Evolutionary conservation across 2,329 filamentous ascomycete genomes (phyloP), one percentile per base, ranked within the genome.

Genomic region (Clonostachys rhizophaga): DNA sequence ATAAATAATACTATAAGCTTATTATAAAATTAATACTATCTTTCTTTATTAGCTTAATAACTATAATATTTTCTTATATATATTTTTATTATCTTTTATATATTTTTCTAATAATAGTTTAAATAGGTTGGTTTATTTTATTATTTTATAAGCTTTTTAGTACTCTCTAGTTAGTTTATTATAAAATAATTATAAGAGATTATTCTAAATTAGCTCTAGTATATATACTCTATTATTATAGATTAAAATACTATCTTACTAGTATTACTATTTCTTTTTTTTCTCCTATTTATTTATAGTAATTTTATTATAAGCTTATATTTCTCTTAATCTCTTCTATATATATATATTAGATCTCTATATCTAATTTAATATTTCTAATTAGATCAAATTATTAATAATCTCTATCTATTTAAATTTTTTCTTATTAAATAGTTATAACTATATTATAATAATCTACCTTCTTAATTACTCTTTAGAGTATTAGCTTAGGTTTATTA

Each of bases 261-360:
- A 45, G 11, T 45, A 45, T n/a, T 34, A 36, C 17, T 17, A n/a
- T 34, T 45, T 35, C 11, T 45, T n/a, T n/a, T 45, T 45, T 18
- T 16, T 45, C 11, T 16, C 37, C n/a, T 18, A 35, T 16, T 45
- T 18, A 34, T n/a, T 45, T 45, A 36, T 16, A n/a, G 16, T 18
- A 35, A 10, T 45, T n/a, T 18, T 45, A 34, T 18, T 16, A 45
- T 16, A 34, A 18, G 30, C n/a, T 35, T 35, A n/a, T 7, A 7
- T 18, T n/a, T 11, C 30, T 34, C 13, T 16, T 18, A 35, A 45
- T 34, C 13, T 18, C 35, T 13, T 10, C 17, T 41, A 13, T 13
- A 18, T 10, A 36, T 10, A n/a, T 36, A 36, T 36, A 36, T 36
- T 36, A 36, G 34, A 10, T 36, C n/a, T 36, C n/a, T 10, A 10